Percentiles rank a stretch among this genome's conserved stretches.
Evolutionary conservation across 371 early-diverging fungal genomes (phyloP).

Genomic region (Mycotypha africana): DNA sequence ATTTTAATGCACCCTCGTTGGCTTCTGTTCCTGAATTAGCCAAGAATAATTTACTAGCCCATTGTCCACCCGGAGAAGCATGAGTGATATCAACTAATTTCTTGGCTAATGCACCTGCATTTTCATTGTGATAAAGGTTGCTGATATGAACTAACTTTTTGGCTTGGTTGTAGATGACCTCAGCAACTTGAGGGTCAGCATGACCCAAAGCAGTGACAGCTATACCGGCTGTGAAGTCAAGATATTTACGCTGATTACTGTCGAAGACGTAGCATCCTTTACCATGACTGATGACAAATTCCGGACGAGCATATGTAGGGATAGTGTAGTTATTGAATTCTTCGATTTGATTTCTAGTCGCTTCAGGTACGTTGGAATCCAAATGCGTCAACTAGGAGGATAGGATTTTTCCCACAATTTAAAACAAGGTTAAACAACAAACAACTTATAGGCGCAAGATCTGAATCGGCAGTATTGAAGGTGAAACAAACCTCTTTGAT

Average conservation of each 20-base stretch:
- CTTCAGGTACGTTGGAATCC: conserved; percentile 36
- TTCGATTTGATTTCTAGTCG: conserved; percentile 35
- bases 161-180: conserved; percentile 75
- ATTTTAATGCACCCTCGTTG: conserved; percentile 86
- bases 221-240: conserved; percentile 88
- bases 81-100: conserved; percentile 55
- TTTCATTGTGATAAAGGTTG: conserved; percentile 80
- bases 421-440: background rate
- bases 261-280: conserved; percentile 75
- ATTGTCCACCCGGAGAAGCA: conserved; percentile 29
- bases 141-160: conserved; percentile 69
- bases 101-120: conserved; percentile 72
- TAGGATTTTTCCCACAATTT: too few species aligned
- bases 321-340: conserved; percentile 53
- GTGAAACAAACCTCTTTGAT: conserved; percentile 8
- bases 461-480: background rate
- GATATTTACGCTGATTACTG: conserved; percentile 55
- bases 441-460: background rate
- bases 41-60: conserved; percentile 71
- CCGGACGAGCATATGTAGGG: conserved; percentile 62
- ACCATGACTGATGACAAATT: conserved; percentile 66
- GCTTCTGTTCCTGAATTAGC: conserved; percentile 93
- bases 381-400: conserved; percentile 42
- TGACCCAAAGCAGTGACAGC: conserved; percentile 91
- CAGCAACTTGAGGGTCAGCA: conserved; percentile 62